Conservation (phyloP, 441 rosid genomes). For the Jatropha multifida region DNA sequence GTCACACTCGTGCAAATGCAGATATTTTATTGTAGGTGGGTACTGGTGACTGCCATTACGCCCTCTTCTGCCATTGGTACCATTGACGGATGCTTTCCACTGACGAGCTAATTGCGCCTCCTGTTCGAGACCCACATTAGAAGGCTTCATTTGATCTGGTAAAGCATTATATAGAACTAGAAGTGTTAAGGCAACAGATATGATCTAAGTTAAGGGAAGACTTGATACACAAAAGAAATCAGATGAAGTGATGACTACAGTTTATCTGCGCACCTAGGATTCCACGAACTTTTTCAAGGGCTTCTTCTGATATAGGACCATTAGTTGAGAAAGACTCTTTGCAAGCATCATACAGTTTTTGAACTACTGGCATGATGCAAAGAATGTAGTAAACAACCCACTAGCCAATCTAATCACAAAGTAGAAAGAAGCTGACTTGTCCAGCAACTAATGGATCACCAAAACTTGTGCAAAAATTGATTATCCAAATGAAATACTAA, state of each 20-base stretch:
- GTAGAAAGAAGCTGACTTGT: conserved; percentile 7
- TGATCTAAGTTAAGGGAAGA: background rate
- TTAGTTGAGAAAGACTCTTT: conserved; percentile 43
- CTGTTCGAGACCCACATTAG: conserved; percentile 95
- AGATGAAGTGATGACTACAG: background rate
- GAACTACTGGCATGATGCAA: conserved; percentile 39
- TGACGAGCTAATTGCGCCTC: conserved; percentile 82
- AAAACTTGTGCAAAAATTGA: background rate
- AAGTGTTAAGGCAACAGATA: conserved; percentile 11
- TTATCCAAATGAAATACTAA: conserved; percentile 10
- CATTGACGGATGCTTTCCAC: conserved; percentile 62
- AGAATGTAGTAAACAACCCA: conserved; percentile 10
- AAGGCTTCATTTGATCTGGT: conserved; percentile 95
- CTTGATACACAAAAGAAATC: background rate
- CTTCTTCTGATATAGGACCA: conserved; percentile 52
- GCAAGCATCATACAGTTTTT: conserved; percentile 48
- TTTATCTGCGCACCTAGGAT: conserved; percentile 37
- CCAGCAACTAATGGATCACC: conserved; percentile 13
- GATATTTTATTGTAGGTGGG: conserved; percentile 76
- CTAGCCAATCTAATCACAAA: conserved; percentile 11
- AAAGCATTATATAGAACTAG: conserved; percentile 15
- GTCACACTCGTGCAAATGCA: conserved; percentile 89
- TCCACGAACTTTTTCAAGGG: conserved; percentile 39
- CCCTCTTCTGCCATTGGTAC: conserved; percentile 30
- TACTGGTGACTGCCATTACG: conserved; percentile 60